phyloP scores from a whole-genome alignment of 2,329 filamentous ascomycete species.

The Claviceps maximensis region DNA sequence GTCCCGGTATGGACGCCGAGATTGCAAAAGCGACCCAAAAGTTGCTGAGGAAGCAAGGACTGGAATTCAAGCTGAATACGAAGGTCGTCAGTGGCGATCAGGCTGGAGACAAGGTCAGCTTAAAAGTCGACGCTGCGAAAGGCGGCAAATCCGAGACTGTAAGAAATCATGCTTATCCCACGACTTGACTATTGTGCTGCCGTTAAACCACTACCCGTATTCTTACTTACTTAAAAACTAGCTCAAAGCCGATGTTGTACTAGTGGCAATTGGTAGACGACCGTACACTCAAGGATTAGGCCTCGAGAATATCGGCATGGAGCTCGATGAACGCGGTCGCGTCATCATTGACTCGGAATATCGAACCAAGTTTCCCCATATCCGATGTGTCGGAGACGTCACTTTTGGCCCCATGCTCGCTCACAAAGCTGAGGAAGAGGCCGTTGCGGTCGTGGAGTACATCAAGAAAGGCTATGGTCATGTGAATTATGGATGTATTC shows the following conservation, averaged over 20 bases:
- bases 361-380: conserved; percentile 94
- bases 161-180: conserved; percentile 23
- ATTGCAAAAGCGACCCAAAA: conserved; percentile 87
- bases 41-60: conserved; percentile 87
- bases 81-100: conserved; percentile 84
- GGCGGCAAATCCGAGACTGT: conserved; percentile 89
- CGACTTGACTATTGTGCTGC: neutral
- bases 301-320: conserved; percentile 85
- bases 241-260: conserved; percentile 89
- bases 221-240: conserved; percentile 23
- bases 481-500: conserved; percentile 97
- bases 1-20: conserved; percentile 92
- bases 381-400: conserved; percentile 88
- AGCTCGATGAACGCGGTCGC: conserved; percentile 84
- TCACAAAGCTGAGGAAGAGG: conserved; percentile 98
- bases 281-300: conserved; percentile 88
- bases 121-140: conserved; percentile 84
- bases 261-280: conserved; percentile 90
- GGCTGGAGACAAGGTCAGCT: conserved; percentile 61
- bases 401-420: conserved; percentile 98
- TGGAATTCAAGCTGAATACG: conserved; percentile 96
- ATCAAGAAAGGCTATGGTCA: conserved; percentile 97
- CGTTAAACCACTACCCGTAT: neutral
- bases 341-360: conserved; percentile 97
- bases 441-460: conserved; percentile 86